Conservation (phyloP, 2,329 filamentous ascomycete species). For the Exophiala phaeomuriformis region DNA sequence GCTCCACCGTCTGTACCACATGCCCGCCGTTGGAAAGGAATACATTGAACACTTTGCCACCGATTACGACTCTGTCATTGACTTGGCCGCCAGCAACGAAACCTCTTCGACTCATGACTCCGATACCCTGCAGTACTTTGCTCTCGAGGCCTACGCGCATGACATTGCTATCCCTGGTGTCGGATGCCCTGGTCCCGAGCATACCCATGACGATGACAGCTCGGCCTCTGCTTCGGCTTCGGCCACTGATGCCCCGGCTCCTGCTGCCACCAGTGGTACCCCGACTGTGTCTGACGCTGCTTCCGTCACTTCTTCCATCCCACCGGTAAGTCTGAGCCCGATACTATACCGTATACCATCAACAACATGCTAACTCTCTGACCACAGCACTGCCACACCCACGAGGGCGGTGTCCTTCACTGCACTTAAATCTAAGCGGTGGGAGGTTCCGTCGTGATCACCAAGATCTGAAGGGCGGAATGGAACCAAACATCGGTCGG, state of each 20-base stretch:
- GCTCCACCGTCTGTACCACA: slow-evolving; percentile 59
- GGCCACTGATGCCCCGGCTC: background rate
- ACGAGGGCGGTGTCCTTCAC: slow-evolving; percentile 36
- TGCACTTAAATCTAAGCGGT: slow-evolving; percentile 28
- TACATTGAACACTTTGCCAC: slow-evolving; percentile 57
- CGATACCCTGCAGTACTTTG: slow-evolving; percentile 60
- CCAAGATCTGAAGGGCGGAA: no score
- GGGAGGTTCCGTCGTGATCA: no score
- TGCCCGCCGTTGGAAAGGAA: slow-evolving; percentile 53
- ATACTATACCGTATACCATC: no score
- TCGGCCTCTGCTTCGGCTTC: background rate
- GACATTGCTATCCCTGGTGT: slow-evolving; percentile 57
- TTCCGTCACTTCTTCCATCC: background rate
- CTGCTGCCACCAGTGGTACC: background rate
- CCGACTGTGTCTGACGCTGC: background rate
- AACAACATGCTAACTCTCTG: no score
- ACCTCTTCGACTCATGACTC: slow-evolving; percentile 51
- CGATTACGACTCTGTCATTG: slow-evolving; percentile 49
- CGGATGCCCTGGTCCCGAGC: slow-evolving; percentile 48
- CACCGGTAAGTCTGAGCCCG: background rate
- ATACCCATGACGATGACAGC: background rate
- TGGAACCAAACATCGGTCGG: no score
- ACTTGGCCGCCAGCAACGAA: slow-evolving; percentile 45
- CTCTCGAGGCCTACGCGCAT: slow-evolving; percentile 58
- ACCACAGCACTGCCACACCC: slow-evolving; percentile 40